These are phyloP conservation scores for Pseudonitzschia pungens DNA, from an alignment of 108 stramenopile species.

Conservation along the genomic window DNA sequence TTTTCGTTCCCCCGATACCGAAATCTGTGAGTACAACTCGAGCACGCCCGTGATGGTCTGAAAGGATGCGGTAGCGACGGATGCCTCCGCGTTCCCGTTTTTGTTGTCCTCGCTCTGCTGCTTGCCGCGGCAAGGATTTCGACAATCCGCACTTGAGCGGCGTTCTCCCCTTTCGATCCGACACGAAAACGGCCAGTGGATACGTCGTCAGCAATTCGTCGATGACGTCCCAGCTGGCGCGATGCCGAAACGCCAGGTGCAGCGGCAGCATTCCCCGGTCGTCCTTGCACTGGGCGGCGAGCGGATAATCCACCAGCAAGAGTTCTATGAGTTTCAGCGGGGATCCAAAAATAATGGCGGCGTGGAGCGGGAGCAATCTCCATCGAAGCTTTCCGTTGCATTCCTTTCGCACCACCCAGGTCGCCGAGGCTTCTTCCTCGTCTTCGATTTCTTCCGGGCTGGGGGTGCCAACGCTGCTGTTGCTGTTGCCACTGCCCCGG, in stretches of 20 bases:
- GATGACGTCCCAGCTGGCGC: slow-evolving; percentile 53
- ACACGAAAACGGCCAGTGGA: slow-evolving; percentile 66
- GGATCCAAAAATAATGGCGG: slow-evolving; percentile 79
- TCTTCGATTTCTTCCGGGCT: slow-evolving; percentile 6
- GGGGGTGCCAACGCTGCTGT: not conserved
- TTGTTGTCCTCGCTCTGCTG: not conserved
- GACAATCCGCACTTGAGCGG: slow-evolving; percentile 53
- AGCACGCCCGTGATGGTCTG: slow-evolving; percentile 39
- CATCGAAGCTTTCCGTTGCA: slow-evolving; percentile 75
- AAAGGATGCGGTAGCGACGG: slow-evolving; percentile 25
- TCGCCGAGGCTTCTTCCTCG: slow-evolving; percentile 33
- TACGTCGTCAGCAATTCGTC: slow-evolving; percentile 64
- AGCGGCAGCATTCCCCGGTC: slow-evolving; percentile 85
- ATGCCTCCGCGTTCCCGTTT: not conserved
- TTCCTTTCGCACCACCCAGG: slow-evolving; percentile 80
- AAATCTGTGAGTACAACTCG: slow-evolving; percentile 49
- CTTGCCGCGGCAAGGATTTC: not conserved
- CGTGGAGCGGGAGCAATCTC: slow-evolving; percentile 80
- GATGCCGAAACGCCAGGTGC: slow-evolving; percentile 80
- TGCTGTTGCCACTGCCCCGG: not conserved
- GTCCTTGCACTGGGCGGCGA: slow-evolving; percentile 72
- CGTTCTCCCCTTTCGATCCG: slow-evolving; percentile 79
- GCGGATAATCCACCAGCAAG: slow-evolving; percentile 56
- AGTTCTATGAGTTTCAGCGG: slow-evolving; percentile 50
- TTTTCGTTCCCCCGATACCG: slow-evolving; percentile 35